Evolutionary conservation across 2,329 filamentous ascomycete species (phyloP), one percentile per base, ranked within the genome.

Genomic region (Microdochium bolleyi): DNA sequence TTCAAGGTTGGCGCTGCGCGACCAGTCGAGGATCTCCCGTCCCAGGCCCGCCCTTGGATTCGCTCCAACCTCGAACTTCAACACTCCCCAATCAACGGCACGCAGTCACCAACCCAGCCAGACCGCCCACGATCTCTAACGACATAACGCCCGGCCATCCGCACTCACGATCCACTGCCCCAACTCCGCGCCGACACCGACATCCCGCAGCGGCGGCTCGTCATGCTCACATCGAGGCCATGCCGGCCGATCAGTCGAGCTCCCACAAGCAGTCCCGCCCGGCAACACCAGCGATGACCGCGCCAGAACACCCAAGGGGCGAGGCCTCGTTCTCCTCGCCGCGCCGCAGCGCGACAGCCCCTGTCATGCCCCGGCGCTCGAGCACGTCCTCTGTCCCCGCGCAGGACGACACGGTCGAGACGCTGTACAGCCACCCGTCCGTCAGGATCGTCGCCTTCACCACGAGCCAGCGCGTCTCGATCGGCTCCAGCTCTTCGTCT

Each of bases 361-460:
- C 41, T 3, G 16, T 46, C 41, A 46, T 24, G n/a, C 41, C 41
- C 9, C n/a, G 41, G 22, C 41, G 41, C 41, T 21, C 41, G 10
- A 46, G 41, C 41, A 46, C 41, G 5, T 46, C 41, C 41, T 46
- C 41, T 19, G 41, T 46, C 41, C 41, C 41, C 13, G 16, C 41
- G 5, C 41, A 46, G 13, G 65, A 66, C 49, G 67, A 69, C 10
- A 59, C 71, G 7, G 76, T 88, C 59, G 87, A 89, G 66, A 88
- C 84, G 2, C 78, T 95, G 4, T 94, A 88, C 65, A 83, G 80
- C 53, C 87, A 92, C 61, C 80, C 85, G 0, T 82, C 80, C 46
- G 84, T 84, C 54, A 89, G 85, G 63, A 88, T 95, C 56, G 71
- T 80, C 44, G 69, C 78, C 14, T 82, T 82, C 58, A 75, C 62